These are phyloP conservation scores for Heterobasidion parviporum DNA, from an alignment of 1,284 basidiomycete genomes.

Conservation along the genomic window DNA sequence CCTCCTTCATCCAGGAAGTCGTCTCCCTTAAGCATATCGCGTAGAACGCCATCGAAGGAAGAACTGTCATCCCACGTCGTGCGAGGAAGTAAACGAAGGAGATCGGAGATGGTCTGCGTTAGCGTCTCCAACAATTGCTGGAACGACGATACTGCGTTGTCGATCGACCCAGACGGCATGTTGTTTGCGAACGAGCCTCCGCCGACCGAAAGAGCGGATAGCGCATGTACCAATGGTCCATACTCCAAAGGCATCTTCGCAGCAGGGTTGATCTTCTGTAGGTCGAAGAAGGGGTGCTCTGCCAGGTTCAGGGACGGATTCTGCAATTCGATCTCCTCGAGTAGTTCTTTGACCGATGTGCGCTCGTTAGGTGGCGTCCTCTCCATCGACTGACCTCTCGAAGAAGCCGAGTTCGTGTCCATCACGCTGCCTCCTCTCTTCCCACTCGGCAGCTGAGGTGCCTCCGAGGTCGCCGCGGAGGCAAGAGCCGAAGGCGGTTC, in stretches of 20 bases:
- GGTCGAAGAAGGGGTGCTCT: slow-evolving; percentile 67
- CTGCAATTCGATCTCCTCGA: slow-evolving; percentile 55
- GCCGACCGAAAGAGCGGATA: slow-evolving; percentile 79
- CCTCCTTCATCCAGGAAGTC: slow-evolving; percentile 71
- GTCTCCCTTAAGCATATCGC: slow-evolving; percentile 80
- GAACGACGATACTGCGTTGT: slow-evolving; percentile 79
- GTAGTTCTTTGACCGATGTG: slow-evolving; percentile 47
- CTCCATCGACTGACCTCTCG: slow-evolving; percentile 55
- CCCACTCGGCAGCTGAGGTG: slow-evolving; percentile 26
- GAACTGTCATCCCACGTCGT: slow-evolving; percentile 83
- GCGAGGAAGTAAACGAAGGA: slow-evolving; percentile 71
- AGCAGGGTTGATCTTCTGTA: slow-evolving; percentile 57
- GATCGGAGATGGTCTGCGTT: slow-evolving; percentile 78
- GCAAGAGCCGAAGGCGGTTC: slow-evolving; percentile 36
- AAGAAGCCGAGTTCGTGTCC: slow-evolving; percentile 41
- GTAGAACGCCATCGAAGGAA: slow-evolving; percentile 74
- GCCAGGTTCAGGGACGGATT: slow-evolving; percentile 56
- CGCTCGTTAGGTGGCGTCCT: slow-evolving; percentile 27
- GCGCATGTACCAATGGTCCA: slow-evolving; percentile 70
- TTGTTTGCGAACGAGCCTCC: slow-evolving; percentile 77
- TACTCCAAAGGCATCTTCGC: slow-evolving; percentile 74
- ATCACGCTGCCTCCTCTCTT: slow-evolving; percentile 21
- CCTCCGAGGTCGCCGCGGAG: slow-evolving; percentile 38
- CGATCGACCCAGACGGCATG: slow-evolving; percentile 74
- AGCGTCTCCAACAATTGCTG: slow-evolving; percentile 78